Percentiles rank a stretch among this genome's conserved stretches.
These are phyloP conservation scores for Phytophthora brassicae DNA, from an alignment of 352 stramenopile species.

Conservation along the genomic window DNA sequence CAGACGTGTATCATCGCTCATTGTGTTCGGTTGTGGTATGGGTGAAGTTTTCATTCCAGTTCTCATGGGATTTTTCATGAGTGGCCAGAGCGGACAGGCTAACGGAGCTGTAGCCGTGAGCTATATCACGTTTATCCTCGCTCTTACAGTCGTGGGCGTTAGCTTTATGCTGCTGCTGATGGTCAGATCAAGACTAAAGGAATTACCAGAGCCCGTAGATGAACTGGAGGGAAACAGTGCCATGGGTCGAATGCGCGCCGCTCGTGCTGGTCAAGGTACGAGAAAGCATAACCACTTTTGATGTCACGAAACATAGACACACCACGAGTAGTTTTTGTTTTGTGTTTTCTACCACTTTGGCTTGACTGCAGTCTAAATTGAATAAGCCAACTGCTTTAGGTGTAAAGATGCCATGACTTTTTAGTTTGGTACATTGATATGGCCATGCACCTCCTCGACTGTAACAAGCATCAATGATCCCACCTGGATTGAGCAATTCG, in stretches of 20 bases:
- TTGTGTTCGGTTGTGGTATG: conserved; percentile 84
- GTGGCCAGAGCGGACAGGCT: conserved; percentile 70
- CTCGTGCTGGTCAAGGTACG: conserved; percentile 21
- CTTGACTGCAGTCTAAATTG: conserved; percentile 12
- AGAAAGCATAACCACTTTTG: conserved; percentile 32
- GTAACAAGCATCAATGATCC: conserved; percentile 7
- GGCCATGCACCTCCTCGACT: conserved; percentile 14
- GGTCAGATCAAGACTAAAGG: conserved; percentile 61
- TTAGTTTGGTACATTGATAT: conserved; percentile 8
- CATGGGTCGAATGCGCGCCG: conserved; percentile 31
- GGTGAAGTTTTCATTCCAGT: conserved; percentile 83
- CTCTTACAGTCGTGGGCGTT: conserved; percentile 67
- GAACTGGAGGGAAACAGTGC: conserved; percentile 37
- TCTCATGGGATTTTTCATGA: conserved; percentile 89
- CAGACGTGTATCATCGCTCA: conserved; percentile 77
- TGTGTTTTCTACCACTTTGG: background rate
- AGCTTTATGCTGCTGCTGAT: conserved; percentile 72
- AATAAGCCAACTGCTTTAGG: too few relatives aligned
- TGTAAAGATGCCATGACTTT: conserved; percentile 23
- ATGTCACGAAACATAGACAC: conserved; percentile 23
- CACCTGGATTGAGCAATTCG: too few relatives aligned
- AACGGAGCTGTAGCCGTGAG: conserved; percentile 74
- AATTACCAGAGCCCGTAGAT: conserved; percentile 44
- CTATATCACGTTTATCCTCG: conserved; percentile 80
- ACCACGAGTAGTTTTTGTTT: conserved; percentile 5